phyloP scores from a whole-genome alignment of 2,329 filamentous ascomycete species.

The Fusarium ramigenum region DNA sequence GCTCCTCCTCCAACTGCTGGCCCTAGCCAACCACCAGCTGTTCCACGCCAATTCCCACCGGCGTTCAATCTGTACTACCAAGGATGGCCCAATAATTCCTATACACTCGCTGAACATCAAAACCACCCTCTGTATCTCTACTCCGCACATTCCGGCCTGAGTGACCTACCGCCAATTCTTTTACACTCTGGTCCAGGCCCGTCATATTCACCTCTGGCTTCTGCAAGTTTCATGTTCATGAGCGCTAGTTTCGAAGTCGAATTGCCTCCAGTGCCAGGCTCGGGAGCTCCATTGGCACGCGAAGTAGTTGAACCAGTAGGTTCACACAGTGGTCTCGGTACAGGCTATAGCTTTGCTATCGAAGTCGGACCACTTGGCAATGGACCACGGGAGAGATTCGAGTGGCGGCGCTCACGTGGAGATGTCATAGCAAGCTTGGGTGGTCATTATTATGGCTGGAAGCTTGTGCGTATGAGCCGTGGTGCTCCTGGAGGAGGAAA shows the following conservation, averaged over 20 bases:
- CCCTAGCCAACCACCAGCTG: neutral
- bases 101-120: constrained; percentile 31
- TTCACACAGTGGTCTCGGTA: constrained; percentile 12
- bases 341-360: constrained; percentile 27
- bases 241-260: constrained; percentile 30
- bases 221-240: constrained; percentile 27
- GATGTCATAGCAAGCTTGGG: constrained; percentile 26
- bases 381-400: constrained; percentile 34
- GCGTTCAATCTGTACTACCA: constrained; percentile 35
- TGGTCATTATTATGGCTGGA: constrained; percentile 31
- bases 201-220: constrained; percentile 29
- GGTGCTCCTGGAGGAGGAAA: constrained; percentile 21
- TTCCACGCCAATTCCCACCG: constrained; percentile 31
- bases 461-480: constrained; percentile 32
- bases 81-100: constrained; percentile 4
- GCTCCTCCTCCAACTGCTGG: neutral
- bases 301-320: constrained; percentile 18
- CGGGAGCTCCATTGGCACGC: constrained; percentile 5
- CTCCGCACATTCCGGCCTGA: constrained; percentile 18
- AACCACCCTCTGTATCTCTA: constrained; percentile 35
- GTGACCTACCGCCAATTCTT: constrained; percentile 23
- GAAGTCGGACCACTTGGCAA: constrained; percentile 29
- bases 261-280: constrained; percentile 28
- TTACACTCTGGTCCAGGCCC: constrained; percentile 36
- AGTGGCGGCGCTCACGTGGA: constrained; percentile 36